Evolutionary conservation across 768 basidiomycete species (phyloP), one percentile per base, ranked within the genome.

Genomic region (Phaeotremella fagi): DNA sequence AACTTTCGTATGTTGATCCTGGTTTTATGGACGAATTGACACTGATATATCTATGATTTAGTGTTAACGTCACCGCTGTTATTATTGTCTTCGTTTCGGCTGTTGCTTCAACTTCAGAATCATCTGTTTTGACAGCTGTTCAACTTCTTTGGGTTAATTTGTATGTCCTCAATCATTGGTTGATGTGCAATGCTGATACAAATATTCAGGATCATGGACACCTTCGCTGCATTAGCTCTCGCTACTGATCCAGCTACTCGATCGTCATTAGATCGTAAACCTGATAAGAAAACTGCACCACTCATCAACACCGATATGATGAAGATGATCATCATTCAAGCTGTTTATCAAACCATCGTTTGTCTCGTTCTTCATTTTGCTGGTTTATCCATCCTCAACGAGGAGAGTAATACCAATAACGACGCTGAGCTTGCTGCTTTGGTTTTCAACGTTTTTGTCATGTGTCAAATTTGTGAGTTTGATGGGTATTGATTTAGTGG

Each of bases 101-200:
- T 31, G 83, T 97, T 49, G 82, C 87, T 0, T 91, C 90, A 16
- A 57, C 69, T 4, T 68, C 81, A 48, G 92, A 95, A 71, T 64
- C 78, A 9, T 90, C 91, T 1, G 91, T 90, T n/a, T 78, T 99
- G 25, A 85, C 88, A 22, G 94, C 95, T 27, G 95, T 99, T 1
- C 95, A 99, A 71, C 77, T 99, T 4, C 82, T 99, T 20, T 99
- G 95, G 92, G 90, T 97, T 75, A 97, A 97, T 79, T 86, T 98
- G 57, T 45, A 63, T 61, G 36, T 45, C 49, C 54, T 33, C 18
- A 18, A 15, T 25, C 31, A 23, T n/a, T 36, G n/a, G n/a, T n/a
- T n/a, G n/a, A n/a, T n/a, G n/a, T n/a, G 44, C 38, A 41, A 12
- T 6, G 38, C 38, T 41, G 38, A 29, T 53, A n/a, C n/a, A n/a